Conservation (phyloP, 2,329 filamentous ascomycete genomes). For the Paraphoma sp. region DNA sequence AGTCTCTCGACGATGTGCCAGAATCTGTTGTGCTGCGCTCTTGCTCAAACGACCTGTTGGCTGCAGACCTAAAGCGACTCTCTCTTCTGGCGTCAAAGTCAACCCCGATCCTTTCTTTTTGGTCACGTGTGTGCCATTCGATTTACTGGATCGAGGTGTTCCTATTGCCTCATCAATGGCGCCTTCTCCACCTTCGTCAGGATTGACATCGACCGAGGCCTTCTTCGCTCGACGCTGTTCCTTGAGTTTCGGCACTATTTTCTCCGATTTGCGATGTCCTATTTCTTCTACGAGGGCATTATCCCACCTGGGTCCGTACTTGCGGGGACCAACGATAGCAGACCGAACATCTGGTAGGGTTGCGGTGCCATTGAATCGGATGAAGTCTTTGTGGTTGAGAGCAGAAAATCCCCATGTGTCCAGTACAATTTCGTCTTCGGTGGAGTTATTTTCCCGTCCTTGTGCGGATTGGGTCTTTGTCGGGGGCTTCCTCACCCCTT, state of each 20-base stretch:
- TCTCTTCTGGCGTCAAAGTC: constrained; percentile 33
- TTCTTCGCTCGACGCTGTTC: not conserved
- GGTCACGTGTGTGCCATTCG: not conserved
- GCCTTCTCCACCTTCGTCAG: not conserved
- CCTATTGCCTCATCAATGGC: not conserved
- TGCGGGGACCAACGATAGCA: constrained; percentile 24
- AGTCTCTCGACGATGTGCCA: constrained; percentile 30
- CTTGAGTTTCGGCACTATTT: constrained; percentile 6
- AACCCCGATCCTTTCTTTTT: constrained; percentile 12
- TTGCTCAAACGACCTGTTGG: constrained; percentile 31
- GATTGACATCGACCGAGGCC: not conserved
- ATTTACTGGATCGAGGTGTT: not conserved
- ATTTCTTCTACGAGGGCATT: constrained; percentile 27
- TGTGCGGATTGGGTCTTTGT: constrained; percentile 15
- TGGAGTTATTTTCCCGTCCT: constrained; percentile 15
- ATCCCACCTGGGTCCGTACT: constrained; percentile 34
- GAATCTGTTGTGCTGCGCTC: constrained; percentile 32
- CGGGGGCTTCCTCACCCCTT: constrained; percentile 54
- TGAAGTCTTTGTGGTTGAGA: constrained; percentile 25
- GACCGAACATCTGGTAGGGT: constrained; percentile 32
- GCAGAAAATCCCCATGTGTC: constrained; percentile 41
- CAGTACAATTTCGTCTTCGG: constrained; percentile 7
- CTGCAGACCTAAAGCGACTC: constrained; percentile 30
- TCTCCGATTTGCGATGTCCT: constrained; percentile 24
- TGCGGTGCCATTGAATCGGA: constrained; percentile 28